Evolutionary conservation across 495 filamentous ascomycete species (phyloP), one percentile per base, ranked within the genome.

Genomic region (Neurospora sp.): DNA sequence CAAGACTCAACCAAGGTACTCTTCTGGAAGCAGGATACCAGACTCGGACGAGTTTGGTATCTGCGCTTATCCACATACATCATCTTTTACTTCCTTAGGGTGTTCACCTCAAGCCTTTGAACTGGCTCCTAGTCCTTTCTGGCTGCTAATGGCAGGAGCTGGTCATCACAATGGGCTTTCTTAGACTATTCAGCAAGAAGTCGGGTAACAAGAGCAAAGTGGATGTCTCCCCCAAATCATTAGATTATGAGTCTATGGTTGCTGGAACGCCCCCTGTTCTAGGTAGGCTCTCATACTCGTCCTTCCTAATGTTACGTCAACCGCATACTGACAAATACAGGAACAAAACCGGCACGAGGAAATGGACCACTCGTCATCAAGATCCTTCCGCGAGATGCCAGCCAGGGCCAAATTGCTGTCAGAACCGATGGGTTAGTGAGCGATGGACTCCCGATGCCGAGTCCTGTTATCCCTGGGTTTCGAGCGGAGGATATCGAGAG

Each of bases 171-270:
- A 86, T 86, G 84, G 83, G 84, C 74, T 76, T 85, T 73, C 76
- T 85, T 54, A 82, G 79, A 73, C 82, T 85, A 37, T 72, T 86
- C 39, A 76, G 79, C 11, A 81, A 73, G 70, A 85, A 78, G 69
- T 69, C 77, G 23, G 69, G 75, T 71, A 74, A 76, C 70, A 77
- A 77, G 72, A 39, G 48, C 39, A 79, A 78, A 71, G n/a, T 44
- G 16, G 39, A 62, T 41, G 72, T 72, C 70, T 39, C 73, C 70
- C 73, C 81, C n/a, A 84, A 80, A 72, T 71, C 79, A 1, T 72
- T 75, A 46, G 78, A 78, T 20, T 82, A 81, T 70, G 75, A 81
- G 70, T 42, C 77, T 74, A 76, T 76, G 11, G 66, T 80, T 18
- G 71, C 81, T 8, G 78, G 77, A 69, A 41, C 72, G 16, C 77